A percentile compares a stretch with the other conserved stretches of the same genome.
These are phyloP conservation scores for Colletotrichum melonis DNA, from an alignment of 2,329 filamentous ascomycete genomes.

Conservation along the genomic window DNA sequence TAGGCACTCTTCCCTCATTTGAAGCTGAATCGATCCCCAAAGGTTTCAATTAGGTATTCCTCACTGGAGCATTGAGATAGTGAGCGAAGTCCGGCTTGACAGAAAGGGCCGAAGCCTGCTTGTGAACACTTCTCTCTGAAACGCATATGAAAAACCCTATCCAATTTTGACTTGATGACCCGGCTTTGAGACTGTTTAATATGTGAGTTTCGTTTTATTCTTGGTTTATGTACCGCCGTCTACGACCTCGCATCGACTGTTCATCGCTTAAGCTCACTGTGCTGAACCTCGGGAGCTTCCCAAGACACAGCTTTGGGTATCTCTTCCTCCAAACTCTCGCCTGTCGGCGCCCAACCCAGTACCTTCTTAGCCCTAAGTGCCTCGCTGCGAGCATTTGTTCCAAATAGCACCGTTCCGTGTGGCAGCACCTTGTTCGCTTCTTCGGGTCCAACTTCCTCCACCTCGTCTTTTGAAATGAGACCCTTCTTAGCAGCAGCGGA, in stretches of 20 bases:
- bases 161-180: not conserved
- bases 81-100: not conserved
- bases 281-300: constrained; percentile 35
- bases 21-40: not conserved
- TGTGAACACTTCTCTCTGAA: not conserved
- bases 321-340: constrained; percentile 58
- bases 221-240: not conserved
- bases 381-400: constrained; percentile 65
- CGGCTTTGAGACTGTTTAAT: not conserved
- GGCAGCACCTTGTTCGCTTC: constrained; percentile 57
- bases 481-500: constrained; percentile 42
- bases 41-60: too few species aligned
- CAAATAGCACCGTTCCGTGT: constrained; percentile 62
- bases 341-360: constrained; percentile 65
- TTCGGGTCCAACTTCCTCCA: constrained; percentile 46
- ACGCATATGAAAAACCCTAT: not conserved
- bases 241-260: not conserved
- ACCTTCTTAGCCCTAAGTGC: constrained; percentile 63
- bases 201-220: not conserved
- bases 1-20: not conserved
- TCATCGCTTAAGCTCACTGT: not conserved
- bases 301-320: constrained; percentile 43
- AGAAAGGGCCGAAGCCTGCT: not conserved
- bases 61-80: not conserved
- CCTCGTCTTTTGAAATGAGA: constrained; percentile 37